A percentile compares a stretch with the other conserved stretches of the same genome.
Evolutionary conservation across 345 rosid genomes (phyloP).

Genomic region (Clarkia xantiana): DNA sequence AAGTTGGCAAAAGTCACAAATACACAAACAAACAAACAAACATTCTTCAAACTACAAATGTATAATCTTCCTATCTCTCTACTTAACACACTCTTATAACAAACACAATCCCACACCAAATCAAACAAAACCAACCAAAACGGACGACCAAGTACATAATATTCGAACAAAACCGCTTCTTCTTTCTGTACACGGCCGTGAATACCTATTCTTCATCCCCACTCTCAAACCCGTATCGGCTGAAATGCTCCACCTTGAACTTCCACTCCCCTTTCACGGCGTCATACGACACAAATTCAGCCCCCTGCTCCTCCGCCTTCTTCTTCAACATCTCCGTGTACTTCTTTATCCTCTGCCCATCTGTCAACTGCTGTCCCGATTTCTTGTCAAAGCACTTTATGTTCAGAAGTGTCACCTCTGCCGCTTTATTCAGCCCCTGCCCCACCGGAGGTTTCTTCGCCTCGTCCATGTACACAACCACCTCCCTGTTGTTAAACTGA

Average conservation of each 20-base stretch:
- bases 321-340: constrained; percentile 74
- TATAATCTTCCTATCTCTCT: no score
- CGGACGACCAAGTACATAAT: no score
- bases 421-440: constrained; percentile 86
- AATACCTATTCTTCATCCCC: constrained; percentile 15
- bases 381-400: constrained; percentile 77
- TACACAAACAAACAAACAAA: no score
- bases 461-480: constrained; percentile 91
- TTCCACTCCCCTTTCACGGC: constrained; percentile 80
- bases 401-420: constrained; percentile 87
- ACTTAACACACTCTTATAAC: no score
- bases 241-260: constrained; percentile 78
- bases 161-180: no score
- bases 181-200: no score
- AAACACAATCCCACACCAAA: no score
- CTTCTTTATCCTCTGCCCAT: constrained; percentile 52
- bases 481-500: constrained; percentile 81
- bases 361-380: constrained; percentile 50
- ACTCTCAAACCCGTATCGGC: constrained; percentile 43
- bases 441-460: constrained; percentile 84
- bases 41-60: no score
- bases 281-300: constrained; percentile 72
- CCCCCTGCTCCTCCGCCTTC: constrained; percentile 87
- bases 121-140: no score
- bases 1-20: no score